Evolutionary conservation across 139 green algal genomes (phyloP), one percentile per base, ranked within the genome.

Genomic region (Chlamydomonas eustigma): DNA sequence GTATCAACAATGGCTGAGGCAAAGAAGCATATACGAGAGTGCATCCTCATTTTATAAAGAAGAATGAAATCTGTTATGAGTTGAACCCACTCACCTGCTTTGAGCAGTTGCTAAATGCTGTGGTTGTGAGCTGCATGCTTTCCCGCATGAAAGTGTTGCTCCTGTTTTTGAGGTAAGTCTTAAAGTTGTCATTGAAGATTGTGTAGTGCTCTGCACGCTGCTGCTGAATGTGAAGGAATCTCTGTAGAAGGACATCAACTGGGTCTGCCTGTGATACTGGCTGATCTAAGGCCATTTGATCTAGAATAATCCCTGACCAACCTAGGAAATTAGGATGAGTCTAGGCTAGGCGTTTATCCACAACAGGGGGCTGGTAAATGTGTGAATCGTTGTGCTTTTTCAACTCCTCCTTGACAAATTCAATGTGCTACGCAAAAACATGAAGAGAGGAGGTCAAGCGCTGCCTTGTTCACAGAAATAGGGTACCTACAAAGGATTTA

Each of bases 321-420:
- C n/a, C n/a, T n/a, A n/a, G n/a, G n/a, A n/a, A n/a, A n/a, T n/a
- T n/a, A n/a, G n/a, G n/a, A n/a, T n/a, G n/a, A n/a, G n/a, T n/a
- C n/a, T n/a, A n/a, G n/a, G n/a, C n/a, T n/a, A n/a, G n/a, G n/a
- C n/a, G 6, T 28, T 70, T 70, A 35, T 70, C 58, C 58, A 37
- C 25, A 6, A 70, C 58, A 32, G 58, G 58, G 6, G 28, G 25
- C 58, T 32, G 25, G 58, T 37, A 70, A 6, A 28, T 70, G 18
- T 34, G 24, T 18, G 24, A 8, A 28, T 70, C 58, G 25, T 6
- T 70, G 58, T 70, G 58, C 58, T 70, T 70, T 28, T 70, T 32
- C 58, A 70, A 28, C 58, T 32, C 58, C 5, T 8, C 58, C 58
- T 70, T 70, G 8, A 70, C 58, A 70, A 22, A 18, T 22, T 70